Evolutionary conservation across 495 filamentous ascomycete species (phyloP).

Genomic region (Penicillium angulare): DNA sequence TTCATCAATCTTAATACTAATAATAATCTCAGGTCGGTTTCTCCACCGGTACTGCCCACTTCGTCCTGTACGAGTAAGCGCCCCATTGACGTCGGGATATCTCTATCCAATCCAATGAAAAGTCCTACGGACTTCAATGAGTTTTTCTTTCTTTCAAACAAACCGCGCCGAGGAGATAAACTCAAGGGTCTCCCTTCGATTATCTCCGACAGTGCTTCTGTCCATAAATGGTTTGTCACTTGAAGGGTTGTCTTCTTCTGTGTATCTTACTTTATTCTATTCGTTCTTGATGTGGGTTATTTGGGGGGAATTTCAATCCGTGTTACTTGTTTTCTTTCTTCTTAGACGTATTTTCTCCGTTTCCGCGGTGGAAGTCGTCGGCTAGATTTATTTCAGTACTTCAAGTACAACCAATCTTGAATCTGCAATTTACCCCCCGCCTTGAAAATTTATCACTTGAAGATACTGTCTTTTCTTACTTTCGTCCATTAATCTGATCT

Average conservation of each 20-base stretch:
- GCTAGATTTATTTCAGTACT: conserved; percentile 10
- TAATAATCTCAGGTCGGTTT: conserved; percentile 39
- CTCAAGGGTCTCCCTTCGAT: conserved; percentile 13
- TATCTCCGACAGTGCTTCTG: conserved; percentile 18
- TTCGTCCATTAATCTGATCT: too few relatives aligned
- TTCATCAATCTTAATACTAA: not conserved
- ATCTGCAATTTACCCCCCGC: not conserved
- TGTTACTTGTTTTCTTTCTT: conserved; percentile 28
- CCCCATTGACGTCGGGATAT: not conserved
- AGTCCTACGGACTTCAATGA: conserved; percentile 10
- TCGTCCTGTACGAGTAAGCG: conserved; percentile 39
- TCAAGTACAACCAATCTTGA: conserved; percentile 15
- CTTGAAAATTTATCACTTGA: not conserved
- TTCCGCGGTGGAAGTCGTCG: conserved; percentile 3
- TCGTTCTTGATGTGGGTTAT: conserved; percentile 31
- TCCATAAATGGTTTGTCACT: conserved; percentile 30
- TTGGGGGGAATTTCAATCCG: conserved; percentile 26
- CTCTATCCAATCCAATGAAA: conserved; percentile 1
- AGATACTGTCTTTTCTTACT: not conserved
- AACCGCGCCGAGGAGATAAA: not conserved
- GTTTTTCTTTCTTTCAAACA: conserved; percentile 9
- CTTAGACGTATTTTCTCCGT: conserved; percentile 1
- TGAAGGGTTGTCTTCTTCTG: conserved; percentile 32
- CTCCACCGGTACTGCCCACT: conserved; percentile 45
- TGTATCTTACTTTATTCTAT: conserved; percentile 45